phyloP scores from a whole-genome alignment of 2,329 filamentous ascomycete genomes.

The Nemania serpens region DNA sequence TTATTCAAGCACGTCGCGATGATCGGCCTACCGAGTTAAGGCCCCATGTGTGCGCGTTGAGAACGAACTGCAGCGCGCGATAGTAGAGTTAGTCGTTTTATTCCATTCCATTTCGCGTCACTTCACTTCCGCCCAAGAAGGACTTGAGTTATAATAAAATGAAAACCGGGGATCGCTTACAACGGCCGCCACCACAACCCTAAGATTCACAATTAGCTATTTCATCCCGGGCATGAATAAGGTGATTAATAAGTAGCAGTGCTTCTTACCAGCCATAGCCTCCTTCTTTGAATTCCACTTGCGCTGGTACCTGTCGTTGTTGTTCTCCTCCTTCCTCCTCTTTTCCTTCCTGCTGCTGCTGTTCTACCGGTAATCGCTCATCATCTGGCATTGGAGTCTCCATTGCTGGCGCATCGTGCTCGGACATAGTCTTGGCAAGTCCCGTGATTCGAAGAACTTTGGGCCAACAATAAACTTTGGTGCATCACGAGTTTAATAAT shows the following conservation, averaged over 20 bases:
- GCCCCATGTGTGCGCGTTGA: slow-evolving; percentile 77
- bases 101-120: background rate
- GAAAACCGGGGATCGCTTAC: slow-evolving; percentile 35
- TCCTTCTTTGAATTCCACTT: slow-evolving; percentile 53
- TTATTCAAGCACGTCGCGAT: slow-evolving; percentile 2
- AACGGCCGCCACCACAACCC: slow-evolving; percentile 55
- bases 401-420: background rate
- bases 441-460: background rate
- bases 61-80: slow-evolving; percentile 41
- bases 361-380: background rate
- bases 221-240: background rate
- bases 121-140: background rate
- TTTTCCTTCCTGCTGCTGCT: background rate
- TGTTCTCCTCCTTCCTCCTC: background rate
- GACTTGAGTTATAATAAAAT: background rate
- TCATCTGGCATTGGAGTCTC: slow-evolving; percentile 4
- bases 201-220: background rate
- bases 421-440: slow-evolving; percentile 14
- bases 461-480: background rate
- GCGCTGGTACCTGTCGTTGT: slow-evolving; percentile 54
- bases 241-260: background rate
- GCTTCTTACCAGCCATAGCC: slow-evolving; percentile 62
- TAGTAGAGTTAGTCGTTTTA: background rate
- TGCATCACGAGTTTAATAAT: background rate
- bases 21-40: slow-evolving; percentile 62